Base-by-base conservation (phyloP, 139 green algal genomes). In the Monoraphidium neglectum region DNA sequence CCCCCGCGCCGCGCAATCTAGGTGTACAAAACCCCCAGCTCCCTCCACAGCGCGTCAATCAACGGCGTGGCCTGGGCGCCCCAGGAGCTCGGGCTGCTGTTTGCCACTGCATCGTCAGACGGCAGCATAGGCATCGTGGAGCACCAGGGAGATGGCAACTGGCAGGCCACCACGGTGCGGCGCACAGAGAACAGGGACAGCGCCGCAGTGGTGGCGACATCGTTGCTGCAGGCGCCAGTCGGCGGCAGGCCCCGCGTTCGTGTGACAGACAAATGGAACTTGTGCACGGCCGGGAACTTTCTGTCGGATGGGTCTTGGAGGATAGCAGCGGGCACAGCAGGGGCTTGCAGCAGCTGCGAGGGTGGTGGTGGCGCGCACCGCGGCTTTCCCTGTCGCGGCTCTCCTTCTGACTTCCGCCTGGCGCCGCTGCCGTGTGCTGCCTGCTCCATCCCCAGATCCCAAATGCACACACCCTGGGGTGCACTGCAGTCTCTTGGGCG, bases 1-100 rank as follows among this genome's bases (percentile, higher is more conserved):
- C 26, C 12, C 56, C 12, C 56, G 26, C 56, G 35, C 40, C 40
- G 62, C 66, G 5, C 38, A 40, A 24, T 5, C 30, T 74, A 90
- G 85, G 83, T 90, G 23, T 88, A 92, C 65, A 87, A 84, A 23
- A 89, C 79, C 2, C 80, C 84, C 24, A 47, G 67, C 1, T 87
- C 70, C 21, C 68, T 91, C 37, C 88, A 91, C 76, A 84, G 85
- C 43, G 89, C 90, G 1, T 97, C 91, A 2, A 92, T 99, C 46
- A 99, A 99, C 85, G 90, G 88, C 74, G 82, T 99, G 10, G 77
- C 82, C 32, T 99, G 93, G 89, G 95, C 93, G 10, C 95, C 96
- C 0, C 90, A 98, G 62, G 95, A 99, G 82, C 83, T 95, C 24
- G 96, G 96, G 0, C 83, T 98, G 1, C 57, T 90, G 12, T 84